Evolutionary conservation across 331 rosid genomes (phyloP), one percentile per base, ranked within the genome.

Genomic region (Quercus phellos): DNA sequence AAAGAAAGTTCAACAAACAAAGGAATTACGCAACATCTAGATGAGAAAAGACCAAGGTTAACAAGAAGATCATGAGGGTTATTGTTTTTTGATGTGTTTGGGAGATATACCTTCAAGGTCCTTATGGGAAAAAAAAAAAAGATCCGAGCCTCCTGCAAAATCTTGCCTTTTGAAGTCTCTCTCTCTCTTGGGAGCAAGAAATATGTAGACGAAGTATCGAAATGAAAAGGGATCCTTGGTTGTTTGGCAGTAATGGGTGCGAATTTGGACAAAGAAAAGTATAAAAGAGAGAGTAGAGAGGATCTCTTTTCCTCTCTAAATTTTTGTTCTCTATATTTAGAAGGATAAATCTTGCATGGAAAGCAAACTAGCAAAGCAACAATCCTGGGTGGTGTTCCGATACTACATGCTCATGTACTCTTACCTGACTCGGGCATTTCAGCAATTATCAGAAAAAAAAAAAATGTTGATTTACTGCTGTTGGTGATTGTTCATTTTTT

Each of bases 1-100:
- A n/a, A 70, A 75, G 51, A 70, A 70, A 2, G 75, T 27, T 51
- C 81, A 82, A 74, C 81, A 84, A 82, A 79, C 83, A 82, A 80
- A 72, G 79, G 79, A 72, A n/a, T 66, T 51, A 17, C 68, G 42
- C 64, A 55, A 68, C 43, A 72, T 76, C 84, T 78, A 69, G 84
- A 63, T 76, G 77, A 83, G 77, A 83, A 54, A 73, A 16, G 30
- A 16, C 35, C 59, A 34, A 74, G 55, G 56, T 55, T 67, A 38
- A 9, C 53, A 22, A 27, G 26, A 50, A 68, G 54, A 43, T 53
- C 32, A 22, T 10, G 21, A 30, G 27, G 32, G 17, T 61, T 35
- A 14, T 72, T 56, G 6, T 55, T 6, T 77, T 21, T 34, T 27
- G 56, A 43, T 29, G 74, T 69, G 78, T 34, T 68, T 27, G 53